Evolutionary conservation across 2,329 filamentous ascomycete genomes (phyloP).

Genomic region (Penicillium freii): DNA sequence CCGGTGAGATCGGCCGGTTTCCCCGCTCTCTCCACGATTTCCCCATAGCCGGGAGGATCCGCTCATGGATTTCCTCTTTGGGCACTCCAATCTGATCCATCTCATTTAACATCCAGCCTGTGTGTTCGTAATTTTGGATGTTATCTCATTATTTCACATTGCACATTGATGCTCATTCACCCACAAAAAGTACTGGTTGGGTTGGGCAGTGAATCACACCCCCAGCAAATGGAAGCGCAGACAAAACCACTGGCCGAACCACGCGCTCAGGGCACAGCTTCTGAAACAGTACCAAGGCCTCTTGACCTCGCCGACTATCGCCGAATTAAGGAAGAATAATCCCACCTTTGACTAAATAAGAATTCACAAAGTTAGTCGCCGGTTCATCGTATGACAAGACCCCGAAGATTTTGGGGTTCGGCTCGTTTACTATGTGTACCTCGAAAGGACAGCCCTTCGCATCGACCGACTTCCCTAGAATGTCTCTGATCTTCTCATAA

Average conservation of each 20-base stretch:
- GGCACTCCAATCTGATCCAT: neutral
- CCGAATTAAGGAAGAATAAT: constrained; percentile 31
- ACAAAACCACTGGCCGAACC: constrained; percentile 22
- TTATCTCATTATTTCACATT: neutral
- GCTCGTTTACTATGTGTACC: constrained; percentile 26
- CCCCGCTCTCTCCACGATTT: constrained; percentile 18
- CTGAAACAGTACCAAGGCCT: constrained; percentile 23
- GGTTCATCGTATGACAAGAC: constrained; percentile 17
- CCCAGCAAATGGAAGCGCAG: constrained; percentile 25
- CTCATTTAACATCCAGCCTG: neutral
- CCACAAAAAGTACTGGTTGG: constrained; percentile 15
- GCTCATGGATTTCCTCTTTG: neutral
- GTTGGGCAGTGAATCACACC: constrained; percentile 34
- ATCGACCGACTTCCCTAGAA: constrained; percentile 16
- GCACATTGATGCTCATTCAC: neutral
- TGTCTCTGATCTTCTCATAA: constrained; percentile 21
- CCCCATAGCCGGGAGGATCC: constrained; percentile 7
- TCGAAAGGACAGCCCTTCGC: constrained; percentile 25
- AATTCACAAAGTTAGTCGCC: constrained; percentile 31
- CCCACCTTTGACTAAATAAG: constrained; percentile 31
- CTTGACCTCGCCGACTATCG: constrained; percentile 17
- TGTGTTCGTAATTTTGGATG: neutral
- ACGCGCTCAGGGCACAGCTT: constrained; percentile 23
- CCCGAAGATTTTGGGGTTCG: constrained; percentile 14
- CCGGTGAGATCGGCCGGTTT: constrained; percentile 7